A percentile compares a stretch with the other conserved stretches of the same genome.
phyloP scores from a whole-genome alignment of 306 rosid species.

The Castanopsis chinensis region DNA sequence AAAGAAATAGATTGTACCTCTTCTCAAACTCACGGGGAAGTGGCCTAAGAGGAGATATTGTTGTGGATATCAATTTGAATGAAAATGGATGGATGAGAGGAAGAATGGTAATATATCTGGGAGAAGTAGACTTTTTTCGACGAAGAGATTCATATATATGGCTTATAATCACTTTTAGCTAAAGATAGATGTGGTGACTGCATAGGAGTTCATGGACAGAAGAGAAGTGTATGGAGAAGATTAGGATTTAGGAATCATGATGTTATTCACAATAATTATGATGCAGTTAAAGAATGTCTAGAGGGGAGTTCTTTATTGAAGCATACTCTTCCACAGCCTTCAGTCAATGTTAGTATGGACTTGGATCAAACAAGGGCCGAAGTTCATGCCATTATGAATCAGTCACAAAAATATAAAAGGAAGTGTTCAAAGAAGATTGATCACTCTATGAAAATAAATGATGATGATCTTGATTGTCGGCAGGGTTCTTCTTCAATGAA shows the following conservation, averaged over 20 bases:
- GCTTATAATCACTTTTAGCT: neutral
- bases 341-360: neutral
- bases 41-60: neutral
- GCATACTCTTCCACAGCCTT: neutral
- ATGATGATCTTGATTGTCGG: neutral
- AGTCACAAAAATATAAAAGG: neutral
- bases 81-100: neutral
- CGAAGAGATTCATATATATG: neutral
- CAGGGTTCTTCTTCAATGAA: constrained; percentile 14
- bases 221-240: constrained; percentile 15
- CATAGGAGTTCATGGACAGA: neutral
- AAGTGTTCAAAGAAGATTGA: neutral
- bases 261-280: neutral
- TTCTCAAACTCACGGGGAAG: neutral
- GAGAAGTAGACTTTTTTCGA: neutral
- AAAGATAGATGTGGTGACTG: constrained; percentile 13
- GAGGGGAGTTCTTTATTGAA: neutral
- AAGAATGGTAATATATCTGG: neutral
- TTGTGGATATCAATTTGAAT: neutral
- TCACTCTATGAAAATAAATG: neutral
- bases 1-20: neutral
- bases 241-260: neutral
- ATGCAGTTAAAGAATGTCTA: neutral
- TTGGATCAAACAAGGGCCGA: neutral
- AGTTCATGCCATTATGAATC: neutral